A percentile compares a stretch with the other conserved stretches of the same genome.
Evolutionary conservation across 371 early-diverging fungal species (phyloP).

Genomic region (Circinella minor): DNA sequence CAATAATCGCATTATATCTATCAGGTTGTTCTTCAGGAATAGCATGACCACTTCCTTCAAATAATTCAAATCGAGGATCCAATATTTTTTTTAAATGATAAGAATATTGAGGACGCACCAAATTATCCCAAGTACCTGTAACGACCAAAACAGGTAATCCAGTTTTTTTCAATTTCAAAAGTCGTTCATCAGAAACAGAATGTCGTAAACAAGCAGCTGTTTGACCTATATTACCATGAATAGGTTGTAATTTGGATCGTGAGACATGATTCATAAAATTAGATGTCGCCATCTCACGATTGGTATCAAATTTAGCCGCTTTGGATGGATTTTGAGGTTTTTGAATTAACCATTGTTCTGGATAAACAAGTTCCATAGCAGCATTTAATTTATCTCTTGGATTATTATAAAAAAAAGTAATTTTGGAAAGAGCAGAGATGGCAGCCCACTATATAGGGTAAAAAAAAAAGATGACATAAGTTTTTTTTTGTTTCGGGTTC

Average conservation of each 20-base stretch:
- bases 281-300: constrained; percentile 34
- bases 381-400: constrained; percentile 42
- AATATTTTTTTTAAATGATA: constrained; percentile 36
- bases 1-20: constrained; percentile 38
- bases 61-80: constrained; percentile 37
- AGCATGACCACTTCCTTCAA: constrained; percentile 51
- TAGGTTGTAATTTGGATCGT: constrained; percentile 35
- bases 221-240: constrained; percentile 43
- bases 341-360: constrained; percentile 36
- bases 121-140: constrained; percentile 45
- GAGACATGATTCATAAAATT: constrained; percentile 27
- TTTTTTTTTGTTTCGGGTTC: no score
- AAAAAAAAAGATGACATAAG: constrained; percentile 15
- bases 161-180: constrained; percentile 26
- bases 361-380: constrained; percentile 42
- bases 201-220: constrained; percentile 43
- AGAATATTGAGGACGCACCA: constrained; percentile 37
- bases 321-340: constrained; percentile 22
- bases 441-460: constrained; percentile 30
- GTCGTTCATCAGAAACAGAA: constrained; percentile 39
- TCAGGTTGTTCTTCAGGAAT: constrained; percentile 44
- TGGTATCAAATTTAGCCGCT: constrained; percentile 25
- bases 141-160: constrained; percentile 44
- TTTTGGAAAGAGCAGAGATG: constrained; percentile 35
- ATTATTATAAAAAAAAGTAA: constrained; percentile 32